A percentile compares a stretch with the other conserved stretches of the same genome.
Conservation (phyloP, 768 basidiomycete species). For the Tubosaeta brunneosetosa region DNA sequence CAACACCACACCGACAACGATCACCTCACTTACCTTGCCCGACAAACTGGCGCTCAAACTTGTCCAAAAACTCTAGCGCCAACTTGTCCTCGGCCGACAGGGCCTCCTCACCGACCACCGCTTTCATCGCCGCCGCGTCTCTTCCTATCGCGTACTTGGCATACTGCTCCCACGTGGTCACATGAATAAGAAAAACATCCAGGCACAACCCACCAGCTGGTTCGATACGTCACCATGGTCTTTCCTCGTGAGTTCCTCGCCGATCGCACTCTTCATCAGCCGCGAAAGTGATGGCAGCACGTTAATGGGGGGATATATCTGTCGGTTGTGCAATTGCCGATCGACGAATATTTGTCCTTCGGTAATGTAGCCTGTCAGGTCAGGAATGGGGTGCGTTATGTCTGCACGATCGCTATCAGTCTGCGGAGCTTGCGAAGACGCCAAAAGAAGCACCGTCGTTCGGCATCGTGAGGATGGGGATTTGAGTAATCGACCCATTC, state of each 20-base stretch:
- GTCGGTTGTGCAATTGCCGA: conserved; percentile 92
- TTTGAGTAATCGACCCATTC: conserved; percentile 99
- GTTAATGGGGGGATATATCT: conserved; percentile 99
- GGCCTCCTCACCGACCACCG: conserved; percentile 98
- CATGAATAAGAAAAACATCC: conserved; percentile 12
- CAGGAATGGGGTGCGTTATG: conserved; percentile 99
- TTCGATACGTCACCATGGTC: conserved; percentile 99
- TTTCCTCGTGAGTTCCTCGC: conserved; percentile 93
- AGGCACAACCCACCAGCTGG: conserved; percentile 70
- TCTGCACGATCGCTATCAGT: conserved; percentile 48
- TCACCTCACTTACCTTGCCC: conserved; percentile 70
- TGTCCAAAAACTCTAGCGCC: conserved; percentile 94
- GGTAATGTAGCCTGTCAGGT: conserved; percentile 98
- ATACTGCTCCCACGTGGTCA: conserved; percentile 56
- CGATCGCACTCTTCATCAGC: conserved; percentile 99
- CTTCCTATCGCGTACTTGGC: conserved; percentile 98
- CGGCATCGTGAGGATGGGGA: conserved; percentile 99
- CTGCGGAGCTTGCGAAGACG: conserved; percentile 14
- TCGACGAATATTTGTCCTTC: conserved; percentile 99
- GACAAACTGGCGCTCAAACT: conserved; percentile 97
- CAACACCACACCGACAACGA: no score
- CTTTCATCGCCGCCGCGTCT: conserved; percentile 98
- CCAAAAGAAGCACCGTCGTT: conserved; percentile 77
- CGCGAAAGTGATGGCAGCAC: conserved; percentile 97
- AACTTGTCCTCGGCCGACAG: conserved; percentile 93